Conservation (phyloP, 768 basidiomycete genomes). For the Pleurotus tuoliensis region DNA sequence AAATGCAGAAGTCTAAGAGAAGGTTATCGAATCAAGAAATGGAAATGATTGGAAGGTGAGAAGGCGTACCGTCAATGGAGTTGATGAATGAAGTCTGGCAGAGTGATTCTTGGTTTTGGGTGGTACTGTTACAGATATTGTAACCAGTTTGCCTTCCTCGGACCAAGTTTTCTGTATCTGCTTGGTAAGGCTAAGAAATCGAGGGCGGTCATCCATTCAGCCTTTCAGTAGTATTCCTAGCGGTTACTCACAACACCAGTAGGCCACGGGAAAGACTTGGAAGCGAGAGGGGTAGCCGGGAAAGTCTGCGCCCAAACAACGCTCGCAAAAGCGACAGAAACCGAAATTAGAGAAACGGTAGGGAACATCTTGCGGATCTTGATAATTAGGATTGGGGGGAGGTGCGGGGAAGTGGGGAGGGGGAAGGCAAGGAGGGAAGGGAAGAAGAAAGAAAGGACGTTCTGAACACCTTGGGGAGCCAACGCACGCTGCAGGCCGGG, state of each 20-base stretch:
- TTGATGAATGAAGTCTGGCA: constrained; percentile 58
- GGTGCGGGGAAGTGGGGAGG: background rate
- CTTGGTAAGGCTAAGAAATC: constrained; percentile 46
- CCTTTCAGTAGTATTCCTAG: too few relatives aligned
- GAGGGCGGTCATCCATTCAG: background rate
- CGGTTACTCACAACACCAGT: background rate
- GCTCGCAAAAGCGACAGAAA: background rate
- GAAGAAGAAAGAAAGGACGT: background rate
- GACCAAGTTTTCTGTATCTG: constrained; percentile 32
- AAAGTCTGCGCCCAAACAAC: constrained; percentile 1
- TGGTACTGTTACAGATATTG: constrained; percentile 57
- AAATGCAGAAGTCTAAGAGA: constrained; percentile 69
- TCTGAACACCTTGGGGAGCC: too few relatives aligned
- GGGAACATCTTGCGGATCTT: background rate
- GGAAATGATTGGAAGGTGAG: background rate
- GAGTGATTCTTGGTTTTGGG: constrained; percentile 48
- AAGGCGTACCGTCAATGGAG: constrained; percentile 43
- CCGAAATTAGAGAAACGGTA: background rate
- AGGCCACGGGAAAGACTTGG: background rate
- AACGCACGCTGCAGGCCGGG: background rate
- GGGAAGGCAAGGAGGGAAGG: background rate
- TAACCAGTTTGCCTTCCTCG: constrained; percentile 58
- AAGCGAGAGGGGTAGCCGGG: constrained; percentile 4
- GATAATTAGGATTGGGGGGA: background rate
- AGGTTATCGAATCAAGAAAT: constrained; percentile 18